Base-by-base conservation (phyloP, 2,329 filamentous ascomycete species). In the Talaromyces atroroseus region DNA sequence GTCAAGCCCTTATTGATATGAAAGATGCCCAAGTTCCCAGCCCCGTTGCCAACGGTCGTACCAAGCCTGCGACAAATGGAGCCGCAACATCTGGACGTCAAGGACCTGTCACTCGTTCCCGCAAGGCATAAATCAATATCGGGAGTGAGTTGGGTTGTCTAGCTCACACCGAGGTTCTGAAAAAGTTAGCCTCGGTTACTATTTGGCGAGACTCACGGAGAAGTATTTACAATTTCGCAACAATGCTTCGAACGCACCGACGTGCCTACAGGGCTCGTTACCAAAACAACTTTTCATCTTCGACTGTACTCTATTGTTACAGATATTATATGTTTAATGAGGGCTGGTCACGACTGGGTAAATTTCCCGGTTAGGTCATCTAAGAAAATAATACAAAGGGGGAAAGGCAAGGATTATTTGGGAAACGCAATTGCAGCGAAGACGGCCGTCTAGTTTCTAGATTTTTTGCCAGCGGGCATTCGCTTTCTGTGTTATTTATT, bases 1-100 rank as follows among this genome's bases (percentile, higher is more conserved):
- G 89, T 75, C 94, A 92, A 80, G 84, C 86, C 58, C 77, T 94
- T 52, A 89, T 92, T 65, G 91, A 95, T 72, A 90, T 92, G 78
- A 88, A 89, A 71, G 82, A 85, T 68, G 82, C 87, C 68, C 82
- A 89, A 68, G 76, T 86, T 59, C 81, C 61, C 42, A 62, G 65
- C 40, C 55, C 62, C 49, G 59, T 65, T 46, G 38, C 48, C 59
- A 63, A 64, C 52, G 52, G 48, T 20, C 45, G 40, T 14, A 34
- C 38, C 21, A 24, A 49, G 46, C 44, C 24, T 46, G 29, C 49
- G 42, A 32, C 61, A 20, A 73, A 71, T 59, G 69, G 67, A 26
- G 57, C 61, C 12, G 68, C 74, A 26, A 65, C 73, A 18, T 72
- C 68, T 42, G 73, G 68, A 45, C 71, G 75, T 54, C 68, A 73